A percentile compares a stretch with the other conserved stretches of the same genome.
These are phyloP conservation scores for Periglandula ipomoeae DNA, from an alignment of 2,329 filamentous ascomycete genomes.

Conservation along the genomic window DNA sequence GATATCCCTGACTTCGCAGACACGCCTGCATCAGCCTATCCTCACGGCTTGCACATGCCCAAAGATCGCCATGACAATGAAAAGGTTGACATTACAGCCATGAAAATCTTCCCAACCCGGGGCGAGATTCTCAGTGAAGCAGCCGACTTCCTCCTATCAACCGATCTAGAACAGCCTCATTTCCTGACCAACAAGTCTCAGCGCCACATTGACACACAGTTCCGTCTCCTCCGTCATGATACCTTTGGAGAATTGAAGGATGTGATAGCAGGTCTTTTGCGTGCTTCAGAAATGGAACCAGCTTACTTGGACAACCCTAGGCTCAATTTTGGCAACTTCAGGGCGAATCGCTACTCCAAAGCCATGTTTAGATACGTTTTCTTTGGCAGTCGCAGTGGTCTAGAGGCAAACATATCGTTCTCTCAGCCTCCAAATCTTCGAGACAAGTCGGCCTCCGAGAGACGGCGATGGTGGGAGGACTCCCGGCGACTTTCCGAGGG, in stretches of 20 bases:
- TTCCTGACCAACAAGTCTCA: conserved; percentile 23
- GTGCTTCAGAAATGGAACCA: too few relatives aligned
- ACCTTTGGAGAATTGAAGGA: conserved; percentile 44
- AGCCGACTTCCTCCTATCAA: conserved; percentile 34
- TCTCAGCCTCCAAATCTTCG: conserved; percentile 29
- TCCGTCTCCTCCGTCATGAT: conserved; percentile 47
- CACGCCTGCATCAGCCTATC: neutral
- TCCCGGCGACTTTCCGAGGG: conserved; percentile 39
- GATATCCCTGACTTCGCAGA: neutral
- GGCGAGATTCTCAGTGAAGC: conserved; percentile 34
- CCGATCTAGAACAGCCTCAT: too few relatives aligned
- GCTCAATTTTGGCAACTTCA: conserved; percentile 15
- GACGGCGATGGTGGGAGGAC: conserved; percentile 40
- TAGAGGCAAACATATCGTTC: conserved; percentile 36
- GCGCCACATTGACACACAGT: conserved; percentile 40
- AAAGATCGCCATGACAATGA: conserved; percentile 38
- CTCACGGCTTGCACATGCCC: neutral
- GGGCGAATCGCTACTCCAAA: conserved; percentile 18
- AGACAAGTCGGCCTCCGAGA: conserved; percentile 16
- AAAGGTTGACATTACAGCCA: conserved; percentile 32
- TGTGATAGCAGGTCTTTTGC: conserved; percentile 31
- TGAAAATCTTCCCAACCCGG: conserved; percentile 39
- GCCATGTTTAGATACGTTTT: conserved; percentile 20
- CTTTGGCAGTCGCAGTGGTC: conserved; percentile 29
- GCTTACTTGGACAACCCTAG: conserved; percentile 18